Conservation (phyloP, 2,329 filamentous ascomycete species). For the Phialophora expanda region DNA sequence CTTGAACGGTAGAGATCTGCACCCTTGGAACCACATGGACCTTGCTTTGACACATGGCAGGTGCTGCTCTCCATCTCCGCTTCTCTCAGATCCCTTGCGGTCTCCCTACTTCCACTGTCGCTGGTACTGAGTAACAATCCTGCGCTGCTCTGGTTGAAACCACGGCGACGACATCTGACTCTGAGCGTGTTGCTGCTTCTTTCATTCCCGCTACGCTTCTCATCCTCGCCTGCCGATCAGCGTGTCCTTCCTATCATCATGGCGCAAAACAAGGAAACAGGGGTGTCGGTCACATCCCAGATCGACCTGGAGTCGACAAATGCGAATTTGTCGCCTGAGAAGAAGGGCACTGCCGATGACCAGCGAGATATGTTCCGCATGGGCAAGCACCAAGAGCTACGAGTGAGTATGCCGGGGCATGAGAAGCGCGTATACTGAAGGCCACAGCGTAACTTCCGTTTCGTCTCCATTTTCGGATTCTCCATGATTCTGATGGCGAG, state of each 20-base stretch:
- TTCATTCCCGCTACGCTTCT: background rate
- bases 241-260: slow-evolving; percentile 31
- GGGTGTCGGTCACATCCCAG: slow-evolving; percentile 31
- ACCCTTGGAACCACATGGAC: slow-evolving; percentile 20
- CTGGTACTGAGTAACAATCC: background rate
- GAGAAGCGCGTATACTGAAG: background rate
- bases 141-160: background rate
- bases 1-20: slow-evolving; percentile 22
- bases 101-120: slow-evolving; percentile 9
- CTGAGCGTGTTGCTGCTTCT: background rate
- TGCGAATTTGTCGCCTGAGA: slow-evolving; percentile 37
- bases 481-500: slow-evolving; percentile 49
- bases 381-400: slow-evolving; percentile 44
- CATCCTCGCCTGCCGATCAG: background rate
- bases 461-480: slow-evolving; percentile 50
- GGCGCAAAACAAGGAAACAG: slow-evolving; percentile 27
- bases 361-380: slow-evolving; percentile 45
- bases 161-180: background rate
- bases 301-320: slow-evolving; percentile 30
- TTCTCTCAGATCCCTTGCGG: slow-evolving; percentile 1
- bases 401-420: slow-evolving; percentile 34
- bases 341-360: slow-evolving; percentile 43
- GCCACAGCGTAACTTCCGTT: slow-evolving; percentile 48
- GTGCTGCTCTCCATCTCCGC: slow-evolving; percentile 2
- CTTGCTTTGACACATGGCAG: slow-evolving; percentile 28